phyloP scores from a whole-genome alignment of 768 basidiomycete genomes.

The Trametes elegans region DNA sequence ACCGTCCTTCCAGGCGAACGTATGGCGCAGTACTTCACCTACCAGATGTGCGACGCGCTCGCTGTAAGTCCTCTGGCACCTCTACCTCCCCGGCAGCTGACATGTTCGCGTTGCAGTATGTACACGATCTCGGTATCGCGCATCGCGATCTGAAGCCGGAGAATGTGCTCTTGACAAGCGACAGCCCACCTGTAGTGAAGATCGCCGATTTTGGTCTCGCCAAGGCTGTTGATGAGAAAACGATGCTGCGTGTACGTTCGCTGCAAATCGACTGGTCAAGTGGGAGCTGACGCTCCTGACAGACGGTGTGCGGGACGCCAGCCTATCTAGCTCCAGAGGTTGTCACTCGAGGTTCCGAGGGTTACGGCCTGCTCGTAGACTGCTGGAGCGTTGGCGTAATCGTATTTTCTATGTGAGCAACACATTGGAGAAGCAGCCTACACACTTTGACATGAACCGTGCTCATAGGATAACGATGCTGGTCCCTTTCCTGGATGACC shows the following conservation, averaged over 20 bases:
- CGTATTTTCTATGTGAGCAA: slow-evolving; percentile 76
- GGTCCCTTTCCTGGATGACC: slow-evolving; percentile 78
- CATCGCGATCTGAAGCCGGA: slow-evolving; percentile 95
- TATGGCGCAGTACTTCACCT: slow-evolving; percentile 65
- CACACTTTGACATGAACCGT: not conserved
- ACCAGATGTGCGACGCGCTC: slow-evolving; percentile 79
- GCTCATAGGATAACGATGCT: slow-evolving; percentile 64
- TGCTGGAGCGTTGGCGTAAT: slow-evolving; percentile 97
- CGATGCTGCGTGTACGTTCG: slow-evolving; percentile 56
- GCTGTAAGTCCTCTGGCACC: slow-evolving; percentile 41
- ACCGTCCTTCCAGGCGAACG: not conserved
- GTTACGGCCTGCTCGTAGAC: slow-evolving; percentile 86
- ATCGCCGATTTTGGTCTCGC: slow-evolving; percentile 96
- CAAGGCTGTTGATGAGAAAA: slow-evolving; percentile 75
- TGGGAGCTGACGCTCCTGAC: slow-evolving; percentile 42
- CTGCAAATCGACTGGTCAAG: slow-evolving; percentile 35
- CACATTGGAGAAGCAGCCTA: not conserved
- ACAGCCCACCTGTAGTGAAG: slow-evolving; percentile 70
- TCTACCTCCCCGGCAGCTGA: slow-evolving; percentile 36
- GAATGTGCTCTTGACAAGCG: slow-evolving; percentile 79
- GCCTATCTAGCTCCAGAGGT: slow-evolving; percentile 93
- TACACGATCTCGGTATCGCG: slow-evolving; percentile 71
- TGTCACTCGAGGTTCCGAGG: slow-evolving; percentile 56
- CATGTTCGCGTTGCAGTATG: slow-evolving; percentile 54
- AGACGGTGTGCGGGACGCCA: slow-evolving; percentile 96